These are phyloP conservation scores for Ophiocordyceps camponoti-leonardi DNA, from an alignment of 2,329 filamentous ascomycete species.

Conservation along the genomic window DNA sequence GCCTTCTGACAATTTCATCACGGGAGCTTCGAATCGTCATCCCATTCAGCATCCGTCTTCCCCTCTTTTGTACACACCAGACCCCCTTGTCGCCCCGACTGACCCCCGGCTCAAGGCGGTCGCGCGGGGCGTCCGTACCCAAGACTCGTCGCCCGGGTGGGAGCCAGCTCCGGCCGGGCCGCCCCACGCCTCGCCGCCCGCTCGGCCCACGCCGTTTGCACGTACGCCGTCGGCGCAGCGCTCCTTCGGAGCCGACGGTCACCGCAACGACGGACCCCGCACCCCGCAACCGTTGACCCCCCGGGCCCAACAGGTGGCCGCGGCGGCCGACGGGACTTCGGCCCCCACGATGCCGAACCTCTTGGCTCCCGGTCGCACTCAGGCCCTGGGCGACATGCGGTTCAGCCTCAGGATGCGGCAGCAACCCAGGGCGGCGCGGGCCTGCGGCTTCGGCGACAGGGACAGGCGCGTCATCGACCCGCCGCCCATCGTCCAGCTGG, in stretches of 20 bases:
- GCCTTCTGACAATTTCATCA: no score
- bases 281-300: not conserved
- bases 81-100: no score
- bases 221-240: not conserved
- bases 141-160: not conserved
- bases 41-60: no score
- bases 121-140: no score
- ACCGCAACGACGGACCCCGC: not conserved
- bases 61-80: no score
- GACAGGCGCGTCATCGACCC: slow-evolving; percentile 72
- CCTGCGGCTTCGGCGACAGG: slow-evolving; percentile 69
- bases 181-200: not conserved
- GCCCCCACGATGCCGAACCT: slow-evolving; percentile 10
- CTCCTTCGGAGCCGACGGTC: not conserved
- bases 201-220: not conserved
- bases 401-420: slow-evolving; percentile 41
- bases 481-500: slow-evolving; percentile 63
- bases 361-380: slow-evolving; percentile 6
- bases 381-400: slow-evolving; percentile 7
- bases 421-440: slow-evolving; percentile 60
- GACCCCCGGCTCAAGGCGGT: no score
- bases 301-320: not conserved
- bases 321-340: not conserved
- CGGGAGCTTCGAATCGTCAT: no score
- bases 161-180: not conserved